Base-by-base conservation (phyloP, 2,329 filamentous ascomycete species). In the Aurifilum marmelostoma region DNA sequence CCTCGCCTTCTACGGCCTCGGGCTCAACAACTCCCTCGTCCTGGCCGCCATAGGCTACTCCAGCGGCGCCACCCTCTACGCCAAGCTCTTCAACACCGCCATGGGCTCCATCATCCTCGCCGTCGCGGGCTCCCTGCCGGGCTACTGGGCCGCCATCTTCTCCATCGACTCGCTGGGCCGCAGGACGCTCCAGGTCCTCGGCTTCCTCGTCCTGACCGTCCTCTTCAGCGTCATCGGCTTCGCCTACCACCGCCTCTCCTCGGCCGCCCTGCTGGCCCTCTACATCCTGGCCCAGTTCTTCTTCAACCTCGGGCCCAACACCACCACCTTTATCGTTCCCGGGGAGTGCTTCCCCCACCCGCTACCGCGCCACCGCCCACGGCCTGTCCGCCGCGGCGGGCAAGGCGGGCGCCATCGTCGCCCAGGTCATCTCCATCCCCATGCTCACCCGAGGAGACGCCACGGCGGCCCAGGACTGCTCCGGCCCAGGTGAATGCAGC, bases 41-140 rank as follows among this genome's bases (percentile, higher is more conserved):
- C 84, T 95, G 16, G 80, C 84, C 47, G 88, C 89, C 2, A 93
- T 95, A 72, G 92, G 92, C 39, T 95, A 92, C 77, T 86, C 86
- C 24, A 81, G 82, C 41, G 89, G 89, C 12, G 75, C 79, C 43
- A 89, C 86, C 27, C 83, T 94, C 27, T 94, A 93, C 78, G 76
- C 90, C 18, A 86, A 87, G 69, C 85, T 95, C 71, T 88, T 88
- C 77, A 92, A 92, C 77, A 89, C 89, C 67, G 91, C 92, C 11
- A 85, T 93, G 1, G 92, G 92, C 8, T 92, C 92, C 77, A 85
- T 95, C 67, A 92, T 95, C 71, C 80, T 95, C 39, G 87, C 92
- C 69, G 92, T 90, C 74, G 92, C 92, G 7, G 92, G 92, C 50
- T 89, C 91, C 18, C 87, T 95, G 5, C 92, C 92, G 0, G 92